Conservation (phyloP, 2,329 filamentous ascomycete genomes). For the Trichoderma gracile region DNA sequence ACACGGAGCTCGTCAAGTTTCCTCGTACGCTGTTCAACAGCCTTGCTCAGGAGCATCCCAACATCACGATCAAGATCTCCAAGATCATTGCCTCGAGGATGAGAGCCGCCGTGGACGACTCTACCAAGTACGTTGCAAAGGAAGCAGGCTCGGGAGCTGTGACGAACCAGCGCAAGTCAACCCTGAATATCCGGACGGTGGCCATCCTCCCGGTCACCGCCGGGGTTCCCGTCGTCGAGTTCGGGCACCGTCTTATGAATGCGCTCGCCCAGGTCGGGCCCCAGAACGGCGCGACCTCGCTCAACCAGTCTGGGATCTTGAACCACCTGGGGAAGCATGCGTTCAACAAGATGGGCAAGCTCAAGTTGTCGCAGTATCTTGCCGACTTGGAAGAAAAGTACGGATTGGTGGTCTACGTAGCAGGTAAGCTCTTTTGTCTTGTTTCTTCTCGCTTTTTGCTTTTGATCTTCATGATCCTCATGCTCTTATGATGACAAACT, state of each 20-base stretch:
- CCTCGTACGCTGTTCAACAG: slow-evolving; percentile 97
- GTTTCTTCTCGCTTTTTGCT: background rate
- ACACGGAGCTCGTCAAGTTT: slow-evolving; percentile 95
- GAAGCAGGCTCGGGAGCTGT: slow-evolving; percentile 61
- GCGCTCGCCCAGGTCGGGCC: slow-evolving; percentile 88
- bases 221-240: slow-evolving; percentile 92
- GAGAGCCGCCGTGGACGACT: slow-evolving; percentile 83
- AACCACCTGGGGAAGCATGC: slow-evolving; percentile 95
- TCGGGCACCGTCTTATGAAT: slow-evolving; percentile 83
- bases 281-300: slow-evolving; percentile 82
- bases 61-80: slow-evolving; percentile 98
- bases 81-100: slow-evolving; percentile 97
- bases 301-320: slow-evolving; percentile 91
- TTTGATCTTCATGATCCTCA: background rate
- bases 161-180: slow-evolving; percentile 70
- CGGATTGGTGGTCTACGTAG: slow-evolving; percentile 90
- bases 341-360: slow-evolving; percentile 95
- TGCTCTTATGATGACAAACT: slow-evolving; percentile 54
- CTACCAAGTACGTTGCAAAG: slow-evolving; percentile 64
- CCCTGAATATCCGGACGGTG: slow-evolving; percentile 88
- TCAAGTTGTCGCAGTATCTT: slow-evolving; percentile 93
- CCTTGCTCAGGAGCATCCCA: slow-evolving; percentile 92
- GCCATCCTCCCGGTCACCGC: slow-evolving; percentile 87
- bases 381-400: slow-evolving; percentile 98
- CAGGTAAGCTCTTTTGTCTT: slow-evolving; percentile 53